Base-by-base conservation (phyloP, 176 grass and related monocot species). In the Panicum miliaceum region DNA sequence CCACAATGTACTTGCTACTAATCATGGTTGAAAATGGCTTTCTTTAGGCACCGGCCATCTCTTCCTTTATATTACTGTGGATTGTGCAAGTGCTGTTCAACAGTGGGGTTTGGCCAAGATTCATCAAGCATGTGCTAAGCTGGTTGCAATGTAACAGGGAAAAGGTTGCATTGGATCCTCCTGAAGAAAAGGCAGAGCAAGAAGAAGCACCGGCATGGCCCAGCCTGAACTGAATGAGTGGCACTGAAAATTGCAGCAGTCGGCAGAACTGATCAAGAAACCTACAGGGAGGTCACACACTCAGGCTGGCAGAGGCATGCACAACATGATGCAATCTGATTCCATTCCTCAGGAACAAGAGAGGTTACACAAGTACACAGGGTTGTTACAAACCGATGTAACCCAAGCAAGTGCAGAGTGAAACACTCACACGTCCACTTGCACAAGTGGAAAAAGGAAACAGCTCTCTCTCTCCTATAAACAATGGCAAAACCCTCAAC, bases 391-490 rank as follows among this genome's bases (percentile, higher is more conserved):
- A 86, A 86, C 79, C 18, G 53, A 79, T 83, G 79, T 68, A 66
- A 83, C 82, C 77, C 77, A 56, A 73, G 65, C 83, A 90, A 79
- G 82, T 67, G 68, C 68, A 75, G 81, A 87, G 89, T 87, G 89
- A 83, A 90, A 68, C 75, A 83, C 80, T 87, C 82, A 59, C 75
- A 72, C 11, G 74, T 74, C 84, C 84, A 87, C 89, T 90, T 87
- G 84, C 89, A 80, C 52, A 76, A 76, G 46, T 81, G 78, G 68
- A 81, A 58, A 76, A 76, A 43, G 45, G 68, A 81, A 69, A 70
- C 22, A 81, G 67, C 84, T 68, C 52, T 54, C 52, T 22, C 52
- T 54, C 56, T 23, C n/a, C 51, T 81, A 87, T 80, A 83, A 90
- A 84, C 80, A 90, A 75, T 84, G 89, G 75, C 84, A 82, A 90